Percentiles rank a stretch among this genome's conserved stretches.
phyloP scores from a whole-genome alignment of 2,329 filamentous ascomycete genomes.

The Zopfia rhizophila region DNA sequence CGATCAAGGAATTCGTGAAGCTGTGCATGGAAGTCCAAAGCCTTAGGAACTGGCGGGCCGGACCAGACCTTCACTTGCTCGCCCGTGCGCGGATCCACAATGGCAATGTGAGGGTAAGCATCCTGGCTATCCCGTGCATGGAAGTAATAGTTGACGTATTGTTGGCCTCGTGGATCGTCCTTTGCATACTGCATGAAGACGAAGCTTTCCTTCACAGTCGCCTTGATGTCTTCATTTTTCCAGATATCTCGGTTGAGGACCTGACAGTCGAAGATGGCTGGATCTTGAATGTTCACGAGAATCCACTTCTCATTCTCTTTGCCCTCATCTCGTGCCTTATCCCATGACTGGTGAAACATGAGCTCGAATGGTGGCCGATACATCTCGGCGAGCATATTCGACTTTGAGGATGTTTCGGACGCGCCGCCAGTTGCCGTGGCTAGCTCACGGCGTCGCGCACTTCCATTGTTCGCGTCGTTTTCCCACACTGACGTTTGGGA shows the following conservation, averaged over 20 bases:
- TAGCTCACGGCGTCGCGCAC: slow-evolving; percentile 62
- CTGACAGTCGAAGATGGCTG: slow-evolving; percentile 93
- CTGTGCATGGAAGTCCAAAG: slow-evolving; percentile 87
- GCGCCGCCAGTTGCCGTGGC: slow-evolving; percentile 72
- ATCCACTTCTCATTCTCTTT: slow-evolving; percentile 94
- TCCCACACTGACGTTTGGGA: slow-evolving; percentile 68
- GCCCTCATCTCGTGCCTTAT: slow-evolving; percentile 83
- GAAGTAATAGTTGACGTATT: slow-evolving; percentile 94
- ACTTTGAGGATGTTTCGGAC: slow-evolving; percentile 74
- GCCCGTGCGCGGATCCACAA: slow-evolving; percentile 93
- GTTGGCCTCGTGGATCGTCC: slow-evolving; percentile 78
- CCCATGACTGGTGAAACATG: slow-evolving; percentile 83
- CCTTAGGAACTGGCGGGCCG: slow-evolving; percentile 78
- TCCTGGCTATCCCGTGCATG: slow-evolving; percentile 80
- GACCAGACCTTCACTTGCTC: slow-evolving; percentile 98
- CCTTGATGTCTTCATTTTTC: slow-evolving; percentile 83
- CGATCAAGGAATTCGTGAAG: slow-evolving; percentile 96
- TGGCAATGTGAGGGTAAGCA: slow-evolving; percentile 94
- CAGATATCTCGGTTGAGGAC: slow-evolving; percentile 93
- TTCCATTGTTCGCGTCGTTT: slow-evolving; percentile 59
- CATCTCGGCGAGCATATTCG: slow-evolving; percentile 84
- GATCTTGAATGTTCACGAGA: slow-evolving; percentile 93
- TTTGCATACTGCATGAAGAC: slow-evolving; percentile 96
- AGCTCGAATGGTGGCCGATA: slow-evolving; percentile 93
- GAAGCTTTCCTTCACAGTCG: slow-evolving; percentile 90